Evolutionary conservation across 345 rosid genomes (phyloP), one percentile per base, ranked within the genome.

Genomic region (Litchi chinensis): DNA sequence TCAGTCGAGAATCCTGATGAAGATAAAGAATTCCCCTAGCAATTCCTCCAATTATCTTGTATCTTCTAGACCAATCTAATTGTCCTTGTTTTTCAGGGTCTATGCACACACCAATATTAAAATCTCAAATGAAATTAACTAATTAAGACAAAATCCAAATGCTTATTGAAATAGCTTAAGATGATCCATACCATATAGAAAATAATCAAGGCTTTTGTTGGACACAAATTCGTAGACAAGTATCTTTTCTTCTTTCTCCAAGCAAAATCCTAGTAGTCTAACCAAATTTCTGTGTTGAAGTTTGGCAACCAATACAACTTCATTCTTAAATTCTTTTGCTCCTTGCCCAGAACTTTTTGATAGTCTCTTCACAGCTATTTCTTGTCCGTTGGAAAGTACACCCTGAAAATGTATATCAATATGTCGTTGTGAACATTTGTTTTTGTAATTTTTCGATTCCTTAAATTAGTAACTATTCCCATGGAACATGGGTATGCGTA

Each of bases 21-120:
- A 91, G 85, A 67, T 91, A 89, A 32, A 89, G 87, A 75, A 89
- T 62, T 60, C 91, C 90, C 54, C 86, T 74, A 62, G 93, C 91
- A 71, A 91, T 91, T 65, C 88, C 88, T 21, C 56, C 76, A 15
- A 91, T 83, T 79, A 91, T 88, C 57, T 86, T 89, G 82, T 81
- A 83, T 18, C 88, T 80, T 37, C n/a, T 79, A 12, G 80, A 48
- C 93, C 91, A 91, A 76, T 86, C 85, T n/a, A 91, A 74, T 32
- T 71, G 48, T 11, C 80, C 57, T 32, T 67, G 72, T 73, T 80
- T 87, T 74, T 73, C 69, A 16, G 78, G 75, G 59, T 88, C 68
- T 74, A 12, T 3, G 52, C 56, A 60, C 18, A 21, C 0, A 22
- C 64, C 22, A 13, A 41, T 41, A 41, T 15, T 18, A 60, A 41